Percentiles rank a stretch among this genome's conserved stretches.
phyloP scores from a whole-genome alignment of 805 yeast species.

The Pichia sporocuriosa region DNA sequence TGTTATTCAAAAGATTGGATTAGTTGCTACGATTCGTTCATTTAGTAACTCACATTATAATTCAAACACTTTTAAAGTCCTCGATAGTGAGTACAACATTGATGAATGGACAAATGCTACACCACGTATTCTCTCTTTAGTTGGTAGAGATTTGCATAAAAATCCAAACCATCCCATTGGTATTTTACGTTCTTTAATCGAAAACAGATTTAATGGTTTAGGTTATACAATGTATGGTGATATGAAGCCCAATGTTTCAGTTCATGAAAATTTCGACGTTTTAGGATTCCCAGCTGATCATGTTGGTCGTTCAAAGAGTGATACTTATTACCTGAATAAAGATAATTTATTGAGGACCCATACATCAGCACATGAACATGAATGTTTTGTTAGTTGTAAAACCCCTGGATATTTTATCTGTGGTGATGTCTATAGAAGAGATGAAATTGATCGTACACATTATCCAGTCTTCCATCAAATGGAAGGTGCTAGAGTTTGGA shows the following conservation, averaged over 20 bases:
- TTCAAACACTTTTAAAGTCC: constrained; percentile 27
- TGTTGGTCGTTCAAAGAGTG: constrained; percentile 88
- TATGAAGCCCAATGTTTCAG: constrained; percentile 78
- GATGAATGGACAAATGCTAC: constrained; percentile 88
- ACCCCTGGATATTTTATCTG: constrained; percentile 88
- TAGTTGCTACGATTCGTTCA: background rate
- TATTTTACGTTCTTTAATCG: constrained; percentile 69
- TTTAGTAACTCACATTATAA: background rate
- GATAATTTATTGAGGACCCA: constrained; percentile 77
- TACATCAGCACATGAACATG: constrained; percentile 93
- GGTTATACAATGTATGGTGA: constrained; percentile 77
- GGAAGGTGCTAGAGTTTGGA: constrained; percentile 94
- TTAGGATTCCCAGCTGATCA: constrained; percentile 88
- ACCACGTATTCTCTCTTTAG: constrained; percentile 56
- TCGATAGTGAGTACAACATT: constrained; percentile 45
- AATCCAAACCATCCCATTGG: constrained; percentile 84
- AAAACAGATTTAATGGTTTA: constrained; percentile 52
- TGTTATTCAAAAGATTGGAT: too few relatives aligned
- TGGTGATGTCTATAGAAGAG: constrained; percentile 94
- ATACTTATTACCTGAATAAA: constrained; percentile 83
- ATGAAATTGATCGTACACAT: constrained; percentile 91
- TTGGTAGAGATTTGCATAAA: constrained; percentile 68
- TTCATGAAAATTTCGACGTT: constrained; percentile 81
- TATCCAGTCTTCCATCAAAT: constrained; percentile 97
- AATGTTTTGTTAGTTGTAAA: constrained; percentile 59